A percentile compares a stretch with the other conserved stretches of the same genome.
These are phyloP conservation scores for Crucibulum laeve DNA, from an alignment of 768 basidiomycete genomes.

Conservation along the genomic window DNA sequence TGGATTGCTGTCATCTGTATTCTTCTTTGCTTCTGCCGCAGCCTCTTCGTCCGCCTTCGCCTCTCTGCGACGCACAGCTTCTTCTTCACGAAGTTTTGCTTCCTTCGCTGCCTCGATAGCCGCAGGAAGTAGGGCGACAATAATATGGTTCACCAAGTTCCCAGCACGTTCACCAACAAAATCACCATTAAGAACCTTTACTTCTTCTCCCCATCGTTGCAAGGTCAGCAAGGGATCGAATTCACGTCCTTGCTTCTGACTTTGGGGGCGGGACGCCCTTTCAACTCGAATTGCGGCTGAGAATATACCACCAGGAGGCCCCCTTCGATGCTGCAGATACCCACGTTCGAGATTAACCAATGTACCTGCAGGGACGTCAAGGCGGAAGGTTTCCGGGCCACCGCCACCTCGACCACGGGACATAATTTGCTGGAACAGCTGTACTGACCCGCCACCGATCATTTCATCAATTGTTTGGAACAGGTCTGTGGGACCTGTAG, in stretches of 20 bases:
- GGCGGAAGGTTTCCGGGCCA: conserved; percentile 63
- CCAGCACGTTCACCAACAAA: conserved; percentile 63
- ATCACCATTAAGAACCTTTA: conserved; percentile 74
- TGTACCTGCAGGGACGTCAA: conserved; percentile 69
- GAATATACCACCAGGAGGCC: conserved; percentile 36
- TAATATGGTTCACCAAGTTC: conserved; percentile 68
- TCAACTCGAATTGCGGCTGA: conserved; percentile 64
- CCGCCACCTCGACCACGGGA: conserved; percentile 50
- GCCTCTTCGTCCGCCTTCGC: conserved; percentile 37
- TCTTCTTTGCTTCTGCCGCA: conserved; percentile 23
- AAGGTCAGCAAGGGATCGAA: conserved; percentile 78
- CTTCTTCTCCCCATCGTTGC: conserved; percentile 89
- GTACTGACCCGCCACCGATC: conserved; percentile 76
- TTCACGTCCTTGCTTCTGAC: conserved; percentile 48
- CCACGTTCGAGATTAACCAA: conserved; percentile 58
- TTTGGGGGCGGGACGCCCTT: conserved; percentile 35
- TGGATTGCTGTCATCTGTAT: neutral
- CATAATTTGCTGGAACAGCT: conserved; percentile 82
- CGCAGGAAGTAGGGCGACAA: conserved; percentile 73
- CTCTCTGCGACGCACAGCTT: conserved; percentile 25
- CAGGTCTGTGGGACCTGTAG: conserved; percentile 51
- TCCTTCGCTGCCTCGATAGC: conserved; percentile 63
- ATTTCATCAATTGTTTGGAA: conserved; percentile 78
- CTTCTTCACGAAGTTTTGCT: conserved; percentile 54
- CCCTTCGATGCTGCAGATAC: conserved; percentile 43